phyloP scores from a whole-genome alignment of 371 early-diverging fungal genomes.

The Apophysomyces trapeziformis region DNA sequence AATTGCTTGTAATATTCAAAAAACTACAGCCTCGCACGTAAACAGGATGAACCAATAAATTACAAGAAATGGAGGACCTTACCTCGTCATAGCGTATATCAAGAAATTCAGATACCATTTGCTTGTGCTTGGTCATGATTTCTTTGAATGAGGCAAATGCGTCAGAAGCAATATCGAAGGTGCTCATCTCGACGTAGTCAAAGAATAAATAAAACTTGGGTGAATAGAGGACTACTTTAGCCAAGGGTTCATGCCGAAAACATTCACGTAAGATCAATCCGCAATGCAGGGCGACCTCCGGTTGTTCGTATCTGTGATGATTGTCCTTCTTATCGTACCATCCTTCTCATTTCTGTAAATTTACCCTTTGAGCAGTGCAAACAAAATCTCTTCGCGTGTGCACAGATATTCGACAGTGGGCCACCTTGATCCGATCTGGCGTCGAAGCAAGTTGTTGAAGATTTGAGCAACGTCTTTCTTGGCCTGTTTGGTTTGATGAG shows the following conservation, averaged over 20 bases:
- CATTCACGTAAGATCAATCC: slow-evolving; percentile 96
- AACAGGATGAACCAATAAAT: background rate
- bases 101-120: slow-evolving; percentile 86
- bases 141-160: slow-evolving; percentile 97
- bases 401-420: slow-evolving; percentile 94
- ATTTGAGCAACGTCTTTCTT: slow-evolving; percentile 96
- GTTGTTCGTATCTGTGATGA: slow-evolving; percentile 78
- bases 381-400: slow-evolving; percentile 77
- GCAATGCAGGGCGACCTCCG: slow-evolving; percentile 92
- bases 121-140: slow-evolving; percentile 88
- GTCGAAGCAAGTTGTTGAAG: slow-evolving; percentile 90
- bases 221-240: slow-evolving; percentile 78
- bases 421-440: slow-evolving; percentile 91
- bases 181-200: slow-evolving; percentile 89
- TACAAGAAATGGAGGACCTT: background rate
- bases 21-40: slow-evolving; percentile 53
- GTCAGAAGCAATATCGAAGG: slow-evolving; percentile 96
- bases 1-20: slow-evolving; percentile 85
- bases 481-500: slow-evolving; percentile 47
- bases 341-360: slow-evolving; percentile 2
- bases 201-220: slow-evolving; percentile 88
- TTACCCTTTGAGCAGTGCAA: slow-evolving; percentile 79
- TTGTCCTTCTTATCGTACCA: slow-evolving; percentile 1
- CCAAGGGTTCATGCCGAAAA: slow-evolving; percentile 88
- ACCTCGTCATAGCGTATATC: slow-evolving; percentile 84